Evolutionary conservation across 345 rosid species (phyloP), one percentile per base, ranked within the genome.

Genomic region (Eutrema yunnanense): DNA sequence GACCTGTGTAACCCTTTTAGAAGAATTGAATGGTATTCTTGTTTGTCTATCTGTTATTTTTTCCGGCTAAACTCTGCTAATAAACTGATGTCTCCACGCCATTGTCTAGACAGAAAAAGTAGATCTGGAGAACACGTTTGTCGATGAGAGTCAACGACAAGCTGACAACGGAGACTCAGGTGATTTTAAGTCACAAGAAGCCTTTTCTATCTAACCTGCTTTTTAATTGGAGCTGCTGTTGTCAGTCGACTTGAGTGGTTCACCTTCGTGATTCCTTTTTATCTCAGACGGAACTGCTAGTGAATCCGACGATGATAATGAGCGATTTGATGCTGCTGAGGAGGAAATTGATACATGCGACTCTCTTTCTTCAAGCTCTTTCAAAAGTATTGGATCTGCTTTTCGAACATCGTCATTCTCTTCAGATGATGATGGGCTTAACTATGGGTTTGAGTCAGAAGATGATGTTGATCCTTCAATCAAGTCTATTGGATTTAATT

Each of bases 311-410:
- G 92, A 85, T 75, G 98, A 90, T 64, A 89, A 87, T 81, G 98
- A 86, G 67, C 82, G 87, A 64, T 82, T 73, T 67, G 96, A 87
- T 79, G 95, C 80, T 46, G 96, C 89, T 2, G 97, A 91, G 83
- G 98, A 87, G 74, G 98, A 94, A 84, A 82, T 94, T 85, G 98
- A 94, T 77, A 91, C 98, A 44, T 88, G 88, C 37, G 98, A 94
- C 69, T 91, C 88, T 73, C 81, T 94, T 22, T 91, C 98, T 7
- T 91, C 97, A 36, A 80, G 92, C 79, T 91, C 98, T 68, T 85
- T 91, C 74, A 91, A 80, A 80, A 92, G 96, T 72, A 91, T 76
- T 29, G 97, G 85, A 32, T 89, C 97, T 58, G 97, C 87, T 59
- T 79, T 85, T 68, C 84, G 91, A 73, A 78, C 87, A 76, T 84